Evolutionary conservation across 108 stramenopile species (phyloP).

Genomic region (Skeletonema grethae): DNA sequence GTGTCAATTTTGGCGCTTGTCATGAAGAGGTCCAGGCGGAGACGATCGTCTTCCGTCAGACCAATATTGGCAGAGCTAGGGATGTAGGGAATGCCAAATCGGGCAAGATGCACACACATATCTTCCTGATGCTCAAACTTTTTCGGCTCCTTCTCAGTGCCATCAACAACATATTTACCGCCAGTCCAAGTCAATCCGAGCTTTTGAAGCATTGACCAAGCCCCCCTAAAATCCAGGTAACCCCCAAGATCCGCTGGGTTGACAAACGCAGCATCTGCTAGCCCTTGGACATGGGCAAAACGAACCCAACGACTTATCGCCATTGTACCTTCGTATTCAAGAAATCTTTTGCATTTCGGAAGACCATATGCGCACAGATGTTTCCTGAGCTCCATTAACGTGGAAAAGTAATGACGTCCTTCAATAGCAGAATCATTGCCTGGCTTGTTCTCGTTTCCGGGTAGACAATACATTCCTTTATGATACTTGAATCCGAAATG

Average conservation of each 20-base stretch:
- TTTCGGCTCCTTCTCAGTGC: conserved; percentile 3
- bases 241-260: conserved; percentile 18
- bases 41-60: conserved; percentile 15
- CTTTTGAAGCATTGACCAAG: conserved; percentile 28
- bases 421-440: conserved; percentile 29
- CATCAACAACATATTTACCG: conserved; percentile 17
- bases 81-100: conserved; percentile 30
- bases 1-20: not conserved
- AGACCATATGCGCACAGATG: conserved; percentile 44
- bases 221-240: conserved; percentile 1
- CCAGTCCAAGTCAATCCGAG: conserved; percentile 23
- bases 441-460: conserved; percentile 36
- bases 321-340: not conserved
- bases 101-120: conserved; percentile 24
- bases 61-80: not conserved
- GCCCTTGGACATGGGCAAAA: conserved; percentile 21
- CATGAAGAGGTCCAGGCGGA: conserved; percentile 31
- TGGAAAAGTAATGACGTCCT: conserved; percentile 27
- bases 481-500: conserved; percentile 19
- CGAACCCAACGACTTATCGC: conserved; percentile 30
- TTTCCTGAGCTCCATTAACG: conserved; percentile 19
- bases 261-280: conserved; percentile 7
- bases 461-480: conserved; percentile 28
- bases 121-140: conserved; percentile 23
- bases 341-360: conserved; percentile 10